Percentiles rank a stretch among this genome's conserved stretches.
phyloP scores from a whole-genome alignment of 805 yeast genomes.

The Cyberlindnera misumaiensis region DNA sequence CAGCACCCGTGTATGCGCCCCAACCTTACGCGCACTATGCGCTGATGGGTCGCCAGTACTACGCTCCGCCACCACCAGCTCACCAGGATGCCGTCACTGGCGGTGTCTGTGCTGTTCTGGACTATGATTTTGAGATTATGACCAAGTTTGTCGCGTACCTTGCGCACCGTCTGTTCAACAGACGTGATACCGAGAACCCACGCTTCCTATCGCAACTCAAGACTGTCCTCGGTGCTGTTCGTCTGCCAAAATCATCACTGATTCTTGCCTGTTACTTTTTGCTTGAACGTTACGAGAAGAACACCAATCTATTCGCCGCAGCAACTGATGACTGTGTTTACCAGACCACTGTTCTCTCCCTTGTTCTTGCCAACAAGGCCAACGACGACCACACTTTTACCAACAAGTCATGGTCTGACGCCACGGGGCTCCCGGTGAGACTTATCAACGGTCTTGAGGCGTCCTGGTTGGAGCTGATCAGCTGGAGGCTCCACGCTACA shows the following conservation, averaged over 20 bases:
- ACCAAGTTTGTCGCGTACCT: conserved; percentile 73
- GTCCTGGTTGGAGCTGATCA: conserved; percentile 54
- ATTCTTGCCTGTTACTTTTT: conserved; percentile 74
- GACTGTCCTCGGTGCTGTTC: conserved; percentile 76
- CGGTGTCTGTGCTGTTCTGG: conserved; percentile 72
- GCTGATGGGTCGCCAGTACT: conserved; percentile 1
- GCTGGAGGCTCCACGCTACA: conserved; percentile 50
- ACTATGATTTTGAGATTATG: conserved; percentile 75
- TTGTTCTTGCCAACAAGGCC: conserved; percentile 85
- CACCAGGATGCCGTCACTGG: conserved; percentile 36
- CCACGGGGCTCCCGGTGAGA: conserved; percentile 69
- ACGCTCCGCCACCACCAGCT: conserved; percentile 3
- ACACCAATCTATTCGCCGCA: conserved; percentile 27
- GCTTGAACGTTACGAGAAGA: conserved; percentile 48
- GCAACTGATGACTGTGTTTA: conserved; percentile 33
- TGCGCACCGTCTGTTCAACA: conserved; percentile 59
- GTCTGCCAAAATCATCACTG: conserved; percentile 79
- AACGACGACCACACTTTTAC: conserved; percentile 96
- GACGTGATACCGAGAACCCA: conserved; percentile 31
- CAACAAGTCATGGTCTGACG: conserved; percentile 91
- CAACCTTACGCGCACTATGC: conserved; percentile 1
- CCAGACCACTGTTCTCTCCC: conserved; percentile 56
- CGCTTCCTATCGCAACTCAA: conserved; percentile 52
- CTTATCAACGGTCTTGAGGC: conserved; percentile 63
- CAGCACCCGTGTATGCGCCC: conserved; percentile 4